These are phyloP conservation scores for Begonia loranthoides DNA, from an alignment of 306 rosid species.

Conservation along the genomic window DNA sequence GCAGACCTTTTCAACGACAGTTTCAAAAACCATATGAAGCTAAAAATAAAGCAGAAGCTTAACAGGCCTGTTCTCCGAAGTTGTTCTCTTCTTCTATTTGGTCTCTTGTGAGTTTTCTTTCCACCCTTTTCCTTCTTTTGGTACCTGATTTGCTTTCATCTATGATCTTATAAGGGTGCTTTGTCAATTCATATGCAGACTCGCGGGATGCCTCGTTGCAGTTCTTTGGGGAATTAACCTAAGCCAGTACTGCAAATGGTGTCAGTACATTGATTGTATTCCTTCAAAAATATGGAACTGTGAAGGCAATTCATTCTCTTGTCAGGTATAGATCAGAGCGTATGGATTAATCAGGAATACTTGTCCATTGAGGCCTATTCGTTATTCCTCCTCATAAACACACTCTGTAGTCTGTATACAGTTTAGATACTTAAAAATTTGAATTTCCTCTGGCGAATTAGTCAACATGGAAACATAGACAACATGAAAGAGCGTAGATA, in stretches of 20 bases:
- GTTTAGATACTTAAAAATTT: no score
- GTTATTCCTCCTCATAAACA: no score
- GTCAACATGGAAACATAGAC: no score
- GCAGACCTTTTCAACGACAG: constrained; percentile 33
- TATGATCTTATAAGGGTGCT: constrained; percentile 19
- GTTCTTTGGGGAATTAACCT: constrained; percentile 51
- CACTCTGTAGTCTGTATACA: no score
- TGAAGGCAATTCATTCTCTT: constrained; percentile 33
- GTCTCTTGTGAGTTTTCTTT: constrained; percentile 44
- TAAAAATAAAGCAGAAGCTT: constrained; percentile 44
- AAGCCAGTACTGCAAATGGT: constrained; percentile 70
- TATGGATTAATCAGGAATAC: no score
- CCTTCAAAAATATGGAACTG: constrained; percentile 73
- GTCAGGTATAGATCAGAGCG: constrained; percentile 44
- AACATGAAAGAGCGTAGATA: no score
- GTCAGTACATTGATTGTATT: constrained; percentile 62
- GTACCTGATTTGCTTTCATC: constrained; percentile 1
- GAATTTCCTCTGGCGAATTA: no score
- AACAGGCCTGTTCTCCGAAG: constrained; percentile 51
- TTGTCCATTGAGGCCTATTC: no score
- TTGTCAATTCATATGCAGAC: constrained; percentile 35
- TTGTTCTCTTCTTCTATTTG: constrained; percentile 46
- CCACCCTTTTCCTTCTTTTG: constrained; percentile 3
- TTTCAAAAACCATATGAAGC: constrained; percentile 30
- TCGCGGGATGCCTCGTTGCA: constrained; percentile 61